These are phyloP conservation scores for Chlamydomonas eustigma DNA, from an alignment of 139 green algal species.

Conservation along the genomic window DNA sequence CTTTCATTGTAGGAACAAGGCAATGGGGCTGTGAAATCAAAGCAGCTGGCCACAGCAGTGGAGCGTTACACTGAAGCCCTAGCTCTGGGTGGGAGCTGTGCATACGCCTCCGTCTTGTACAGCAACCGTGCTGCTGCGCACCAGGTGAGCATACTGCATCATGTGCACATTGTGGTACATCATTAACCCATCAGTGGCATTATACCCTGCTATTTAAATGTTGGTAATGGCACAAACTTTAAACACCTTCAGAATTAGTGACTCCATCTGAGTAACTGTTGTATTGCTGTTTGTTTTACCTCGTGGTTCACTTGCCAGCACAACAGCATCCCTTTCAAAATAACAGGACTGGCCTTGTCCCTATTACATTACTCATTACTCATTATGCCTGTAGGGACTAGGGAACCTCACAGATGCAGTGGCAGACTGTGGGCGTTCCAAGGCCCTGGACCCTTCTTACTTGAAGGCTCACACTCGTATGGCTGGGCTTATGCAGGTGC, in stretches of 20 bases:
- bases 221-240: too few species aligned
- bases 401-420: slow-evolving; percentile 67
- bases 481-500: slow-evolving; percentile 34
- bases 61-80: slow-evolving; percentile 51
- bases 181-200: too few species aligned
- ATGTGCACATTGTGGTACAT: too few species aligned
- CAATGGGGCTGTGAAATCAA: slow-evolving; percentile 50
- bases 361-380: too few species aligned
- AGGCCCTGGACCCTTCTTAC: slow-evolving; percentile 61
- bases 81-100: slow-evolving; percentile 15
- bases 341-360: too few species aligned
- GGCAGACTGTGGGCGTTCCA: slow-evolving; percentile 70
- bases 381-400: too few species aligned
- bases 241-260: too few species aligned
- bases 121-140: slow-evolving; percentile 73
- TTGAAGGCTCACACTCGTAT: slow-evolving; percentile 41
- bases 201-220: too few species aligned
- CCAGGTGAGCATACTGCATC: slow-evolving; percentile 11
- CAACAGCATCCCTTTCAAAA: too few species aligned
- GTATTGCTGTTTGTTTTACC: too few species aligned
- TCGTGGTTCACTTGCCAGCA: too few species aligned
- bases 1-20: slow-evolving; percentile 49
- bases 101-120: slow-evolving; percentile 69
- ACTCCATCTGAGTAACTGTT: too few species aligned
- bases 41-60: slow-evolving; percentile 23